These are phyloP conservation scores for Mycena sp. DNA, from an alignment of 1,284 basidiomycete species.

Conservation along the genomic window DNA sequence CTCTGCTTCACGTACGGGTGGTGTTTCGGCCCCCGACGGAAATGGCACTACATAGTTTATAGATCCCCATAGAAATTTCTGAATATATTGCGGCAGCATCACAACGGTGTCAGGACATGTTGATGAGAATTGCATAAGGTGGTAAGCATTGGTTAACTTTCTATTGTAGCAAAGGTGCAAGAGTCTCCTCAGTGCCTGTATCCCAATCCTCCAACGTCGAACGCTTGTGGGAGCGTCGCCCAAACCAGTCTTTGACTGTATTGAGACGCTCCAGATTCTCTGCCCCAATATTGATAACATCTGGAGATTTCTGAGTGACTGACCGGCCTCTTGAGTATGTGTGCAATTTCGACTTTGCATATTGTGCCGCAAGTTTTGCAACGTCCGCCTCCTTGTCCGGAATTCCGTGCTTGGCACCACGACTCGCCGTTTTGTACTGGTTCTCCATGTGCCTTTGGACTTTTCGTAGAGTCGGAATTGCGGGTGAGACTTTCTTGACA, in stretches of 20 bases:
- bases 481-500: slow-evolving; percentile 25
- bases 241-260: neutral
- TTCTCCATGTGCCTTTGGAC: slow-evolving; percentile 28
- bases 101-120: too few relatives aligned
- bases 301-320: neutral
- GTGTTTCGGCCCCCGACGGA: too few relatives aligned
- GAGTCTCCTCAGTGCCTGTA: neutral
- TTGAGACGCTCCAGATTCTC: neutral
- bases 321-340: neutral
- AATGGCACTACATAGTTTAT: too few relatives aligned
- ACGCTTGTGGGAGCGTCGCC: neutral
- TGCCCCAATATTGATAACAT: neutral
- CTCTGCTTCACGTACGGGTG: too few relatives aligned
- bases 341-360: neutral
- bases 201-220: neutral
- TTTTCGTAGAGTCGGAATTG: slow-evolving; percentile 24
- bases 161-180: neutral
- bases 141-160: too few relatives aligned
- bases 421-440: slow-evolving; percentile 20
- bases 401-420: slow-evolving; percentile 1
- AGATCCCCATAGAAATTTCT: too few relatives aligned
- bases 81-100: too few relatives aligned
- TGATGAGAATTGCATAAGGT: too few relatives aligned
- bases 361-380: neutral
- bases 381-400: slow-evolving; percentile 16